Evolutionary conservation across 2,329 filamentous ascomycete species (phyloP).

Genomic region (Sclerotinia subarctica): DNA sequence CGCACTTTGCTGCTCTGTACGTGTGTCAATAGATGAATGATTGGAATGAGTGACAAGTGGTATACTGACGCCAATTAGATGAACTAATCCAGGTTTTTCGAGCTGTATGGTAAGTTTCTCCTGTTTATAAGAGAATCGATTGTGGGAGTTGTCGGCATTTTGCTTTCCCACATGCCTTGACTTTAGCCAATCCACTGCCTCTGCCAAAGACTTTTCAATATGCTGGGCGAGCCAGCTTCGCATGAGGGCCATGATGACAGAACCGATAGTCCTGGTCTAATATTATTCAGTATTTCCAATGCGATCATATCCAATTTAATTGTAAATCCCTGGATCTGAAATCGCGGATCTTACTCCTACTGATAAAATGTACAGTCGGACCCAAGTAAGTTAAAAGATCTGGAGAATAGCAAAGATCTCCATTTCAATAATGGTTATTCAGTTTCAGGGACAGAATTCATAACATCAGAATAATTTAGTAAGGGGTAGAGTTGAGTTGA

Average conservation of each 20-base stretch:
- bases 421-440: background rate
- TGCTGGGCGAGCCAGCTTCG: conserved; percentile 12
- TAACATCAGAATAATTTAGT: background rate
- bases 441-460: background rate
- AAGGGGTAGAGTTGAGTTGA: background rate
- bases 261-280: too few relatives aligned
- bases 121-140: conserved; percentile 10
- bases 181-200: conserved; percentile 12
- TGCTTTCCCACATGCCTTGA: background rate
- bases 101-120: conserved; percentile 10
- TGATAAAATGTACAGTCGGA: background rate
- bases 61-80: conserved; percentile 12
- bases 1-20: background rate
- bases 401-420: background rate
- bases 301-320: background rate
- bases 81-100: background rate
- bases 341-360: background rate
- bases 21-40: background rate
- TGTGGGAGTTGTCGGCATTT: background rate
- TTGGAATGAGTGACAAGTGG: background rate
- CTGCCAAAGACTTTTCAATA: conserved; percentile 4
- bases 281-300: background rate
- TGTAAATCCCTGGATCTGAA: background rate
- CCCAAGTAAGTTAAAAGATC: background rate
- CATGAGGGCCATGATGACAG: conserved; percentile 2